Evolutionary conservation across 495 filamentous ascomycete genomes (phyloP).

Genomic region (Penicillium soppii): DNA sequence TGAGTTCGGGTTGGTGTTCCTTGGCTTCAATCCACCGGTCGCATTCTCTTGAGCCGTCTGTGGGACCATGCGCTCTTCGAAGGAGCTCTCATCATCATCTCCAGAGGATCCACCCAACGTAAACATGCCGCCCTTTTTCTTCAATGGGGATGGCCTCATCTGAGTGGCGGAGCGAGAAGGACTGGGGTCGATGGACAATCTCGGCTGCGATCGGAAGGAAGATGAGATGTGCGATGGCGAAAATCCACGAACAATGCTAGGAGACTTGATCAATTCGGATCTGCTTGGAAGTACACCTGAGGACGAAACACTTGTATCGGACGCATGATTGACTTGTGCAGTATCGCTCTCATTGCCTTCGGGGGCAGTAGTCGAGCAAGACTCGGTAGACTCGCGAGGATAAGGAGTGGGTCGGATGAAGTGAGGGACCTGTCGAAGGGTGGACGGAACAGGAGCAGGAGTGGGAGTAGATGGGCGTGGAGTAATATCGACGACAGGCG

Average conservation of each 20-base stretch:
- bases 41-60: slow-evolving; percentile 46
- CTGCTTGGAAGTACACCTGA: slow-evolving; percentile 33
- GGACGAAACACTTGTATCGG: slow-evolving; percentile 54
- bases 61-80: slow-evolving; percentile 63
- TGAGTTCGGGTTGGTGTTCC: slow-evolving; percentile 24
- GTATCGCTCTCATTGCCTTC: slow-evolving; percentile 49
- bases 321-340: slow-evolving; percentile 32
- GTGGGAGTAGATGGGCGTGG: slow-evolving; percentile 45
- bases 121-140: slow-evolving; percentile 69
- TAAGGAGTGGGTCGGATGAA: slow-evolving; percentile 21
- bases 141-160: slow-evolving; percentile 43
- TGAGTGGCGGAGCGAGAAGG: slow-evolving; percentile 45
- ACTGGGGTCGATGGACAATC: slow-evolving; percentile 48
- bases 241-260: slow-evolving; percentile 85
- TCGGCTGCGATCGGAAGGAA: slow-evolving; percentile 64
- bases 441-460: slow-evolving; percentile 41
- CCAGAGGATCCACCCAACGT: slow-evolving; percentile 75
- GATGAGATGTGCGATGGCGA: slow-evolving; percentile 74
- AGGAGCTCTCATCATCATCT: slow-evolving; percentile 75
- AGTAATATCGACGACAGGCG: slow-evolving; percentile 54
- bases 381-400: slow-evolving; percentile 48
- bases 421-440: slow-evolving; percentile 20
- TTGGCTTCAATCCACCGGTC: slow-evolving; percentile 48
- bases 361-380: slow-evolving; percentile 53
- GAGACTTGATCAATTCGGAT: slow-evolving; percentile 56